These are phyloP conservation scores for Neoboletus subvelutipes DNA, from an alignment of 768 basidiomycete species.

Conservation along the genomic window DNA sequence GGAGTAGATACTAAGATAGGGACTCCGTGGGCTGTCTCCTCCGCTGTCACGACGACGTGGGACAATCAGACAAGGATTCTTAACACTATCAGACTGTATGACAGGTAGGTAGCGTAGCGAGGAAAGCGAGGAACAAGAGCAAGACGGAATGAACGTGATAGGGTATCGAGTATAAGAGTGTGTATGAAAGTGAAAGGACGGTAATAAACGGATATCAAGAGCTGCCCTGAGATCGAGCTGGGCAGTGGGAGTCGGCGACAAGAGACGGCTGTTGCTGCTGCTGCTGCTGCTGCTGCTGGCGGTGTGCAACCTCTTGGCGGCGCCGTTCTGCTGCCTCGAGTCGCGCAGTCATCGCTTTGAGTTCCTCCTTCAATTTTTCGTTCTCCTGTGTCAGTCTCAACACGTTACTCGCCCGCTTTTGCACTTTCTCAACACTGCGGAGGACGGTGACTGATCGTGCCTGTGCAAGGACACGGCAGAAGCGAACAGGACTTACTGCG, in stretches of 20 bases:
- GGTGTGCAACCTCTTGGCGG: constrained; percentile 44
- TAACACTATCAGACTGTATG: constrained; percentile 2
- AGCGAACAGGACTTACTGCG: constrained; percentile 47
- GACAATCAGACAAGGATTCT: constrained; percentile 6
- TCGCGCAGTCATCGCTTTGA: constrained; percentile 71
- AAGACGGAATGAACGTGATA: constrained; percentile 21
- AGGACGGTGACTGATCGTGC: constrained; percentile 34
- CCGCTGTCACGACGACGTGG: constrained; percentile 1
- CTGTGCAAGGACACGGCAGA: constrained; percentile 21
- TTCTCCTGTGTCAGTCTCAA: constrained; percentile 76
- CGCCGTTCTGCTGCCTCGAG: constrained; percentile 73
- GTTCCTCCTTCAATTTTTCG: constrained; percentile 72
- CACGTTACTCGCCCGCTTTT: constrained; percentile 78
- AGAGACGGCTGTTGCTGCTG: constrained; percentile 13
- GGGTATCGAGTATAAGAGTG: constrained; percentile 23
- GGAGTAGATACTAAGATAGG: not conserved
- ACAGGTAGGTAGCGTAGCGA: constrained; percentile 5
- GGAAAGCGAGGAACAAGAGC: constrained; percentile 14
- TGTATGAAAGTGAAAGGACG: constrained; percentile 22
- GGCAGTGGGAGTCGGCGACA: constrained; percentile 14
- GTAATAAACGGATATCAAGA: constrained; percentile 32
- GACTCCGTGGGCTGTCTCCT: not conserved
- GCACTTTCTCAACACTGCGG: constrained; percentile 36
- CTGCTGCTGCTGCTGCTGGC: constrained; percentile 36
- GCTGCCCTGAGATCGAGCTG: constrained; percentile 18